Conservation (phyloP, 2,329 filamentous ascomycete species). For the Penicillium glabrum region DNA sequence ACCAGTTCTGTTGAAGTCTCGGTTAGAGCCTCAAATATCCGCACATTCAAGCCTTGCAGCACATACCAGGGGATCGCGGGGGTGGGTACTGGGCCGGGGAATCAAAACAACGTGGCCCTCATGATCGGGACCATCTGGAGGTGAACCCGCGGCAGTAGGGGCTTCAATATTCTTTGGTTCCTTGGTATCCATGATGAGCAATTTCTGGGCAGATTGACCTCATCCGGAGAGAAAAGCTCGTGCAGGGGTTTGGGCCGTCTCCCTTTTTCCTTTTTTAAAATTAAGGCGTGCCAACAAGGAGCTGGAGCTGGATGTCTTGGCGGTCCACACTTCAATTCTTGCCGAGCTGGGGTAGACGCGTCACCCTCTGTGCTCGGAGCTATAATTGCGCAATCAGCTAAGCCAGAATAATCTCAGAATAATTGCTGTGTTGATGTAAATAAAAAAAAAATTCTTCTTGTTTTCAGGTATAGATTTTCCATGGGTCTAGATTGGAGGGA, state of each 20-base stretch:
- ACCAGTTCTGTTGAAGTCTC: constrained; percentile 34
- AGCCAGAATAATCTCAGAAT: background rate
- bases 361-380: background rate
- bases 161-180: constrained; percentile 9
- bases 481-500: background rate
- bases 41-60: background rate
- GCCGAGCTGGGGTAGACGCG: background rate
- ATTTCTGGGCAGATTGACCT: background rate
- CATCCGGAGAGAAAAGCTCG: background rate
- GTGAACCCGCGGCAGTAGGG: background rate
- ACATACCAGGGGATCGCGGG: constrained; percentile 36
- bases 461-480: too few species aligned
- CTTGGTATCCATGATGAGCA: constrained; percentile 2
- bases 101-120: constrained; percentile 35
- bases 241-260: background rate
- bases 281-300: background rate
- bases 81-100: constrained; percentile 35
- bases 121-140: background rate
- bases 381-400: background rate
- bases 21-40: background rate
- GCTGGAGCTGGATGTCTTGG: background rate
- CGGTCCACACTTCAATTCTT: background rate
- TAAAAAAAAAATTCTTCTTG: too few species aligned
- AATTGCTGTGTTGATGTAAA: background rate
- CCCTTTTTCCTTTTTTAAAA: background rate